Conservation (phyloP, 2,329 filamentous ascomycete genomes). For the Zarea fungicola region DNA sequence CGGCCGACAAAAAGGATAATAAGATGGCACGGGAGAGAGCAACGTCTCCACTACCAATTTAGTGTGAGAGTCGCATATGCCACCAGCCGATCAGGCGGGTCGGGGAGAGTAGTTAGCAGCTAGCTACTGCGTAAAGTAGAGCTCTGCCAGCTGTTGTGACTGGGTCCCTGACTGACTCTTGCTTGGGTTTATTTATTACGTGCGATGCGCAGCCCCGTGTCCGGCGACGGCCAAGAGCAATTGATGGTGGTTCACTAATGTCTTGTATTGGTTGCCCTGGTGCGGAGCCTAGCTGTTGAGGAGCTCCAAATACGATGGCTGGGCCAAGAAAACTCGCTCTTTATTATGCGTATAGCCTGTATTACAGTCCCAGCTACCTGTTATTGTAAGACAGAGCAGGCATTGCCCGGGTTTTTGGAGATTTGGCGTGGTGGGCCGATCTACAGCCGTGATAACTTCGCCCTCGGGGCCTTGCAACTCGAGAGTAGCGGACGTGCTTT, state of each 20-base stretch:
- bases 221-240: no score
- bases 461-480: neutral
- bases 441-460: no score
- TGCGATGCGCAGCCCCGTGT: no score
- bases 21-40: no score
- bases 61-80: conserved; percentile 19
- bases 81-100: conserved; percentile 19
- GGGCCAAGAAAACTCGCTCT: no score
- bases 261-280: no score
- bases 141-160: no score
- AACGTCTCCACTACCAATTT: conserved; percentile 17
- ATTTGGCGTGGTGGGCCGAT: conserved; percentile 9
- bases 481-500: neutral
- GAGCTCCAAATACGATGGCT: no score
- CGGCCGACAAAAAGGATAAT: neutral
- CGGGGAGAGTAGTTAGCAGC: conserved; percentile 8
- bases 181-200: no score
- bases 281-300: no score
- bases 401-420: conserved; percentile 6
- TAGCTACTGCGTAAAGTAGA: neutral
- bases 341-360: neutral
- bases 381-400: neutral
- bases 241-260: no score
- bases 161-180: conserved; percentile 1
- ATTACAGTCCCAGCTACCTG: neutral